Base-by-base conservation (phyloP, 2,329 filamentous ascomycete genomes). In the Ophiosphaerella narmari region DNA sequence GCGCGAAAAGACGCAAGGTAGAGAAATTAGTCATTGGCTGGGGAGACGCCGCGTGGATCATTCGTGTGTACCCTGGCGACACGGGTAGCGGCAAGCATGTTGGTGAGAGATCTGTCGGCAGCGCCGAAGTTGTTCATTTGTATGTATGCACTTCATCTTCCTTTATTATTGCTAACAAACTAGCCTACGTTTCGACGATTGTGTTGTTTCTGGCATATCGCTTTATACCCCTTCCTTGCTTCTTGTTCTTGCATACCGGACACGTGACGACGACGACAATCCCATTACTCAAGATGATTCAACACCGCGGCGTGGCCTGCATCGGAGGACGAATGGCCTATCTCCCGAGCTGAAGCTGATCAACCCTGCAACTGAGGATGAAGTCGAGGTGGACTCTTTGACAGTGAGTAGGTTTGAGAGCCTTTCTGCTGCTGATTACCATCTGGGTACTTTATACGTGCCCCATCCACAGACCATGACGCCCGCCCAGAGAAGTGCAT, bases 1-100 rank as follows among this genome's bases (percentile, higher is more conserved):
- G 35, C 52, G 40, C 45, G 3, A 61, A 58, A 39, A 75, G 46
- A 32, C 65, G 68, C 43, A 72, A 70, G 47, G 55, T 74, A 1
- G 93, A 97, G 72, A 89, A 93, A 63, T 78, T 97, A 16, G 78
- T 99, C 7, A 88, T 99, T 21, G 94, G 94, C 8, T 99, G 95
- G 94, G 94, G 94, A 54, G 89, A 92, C 50, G 96, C 90, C 1
- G 90, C 96, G 46, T 99, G 94, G 94, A 87, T 99, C 43, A 87
- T 99, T 46, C 88, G 97, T 71, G 88, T 99, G 14, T 88, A 92
- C 67, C 86, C 90, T 5, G 89, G 89, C 12, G 84, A 85, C n/a
- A 70, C 83, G 37, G 85, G 85, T 4, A 75, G 82, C 39, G 88
- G 85, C 29, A 89, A 85, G 65, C 78, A 87, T 64, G 83, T 81